Evolutionary conservation across 2,329 filamentous ascomycete species (phyloP), one percentile per base, ranked within the genome.

Genomic region (Coniochaeta prunicola): DNA sequence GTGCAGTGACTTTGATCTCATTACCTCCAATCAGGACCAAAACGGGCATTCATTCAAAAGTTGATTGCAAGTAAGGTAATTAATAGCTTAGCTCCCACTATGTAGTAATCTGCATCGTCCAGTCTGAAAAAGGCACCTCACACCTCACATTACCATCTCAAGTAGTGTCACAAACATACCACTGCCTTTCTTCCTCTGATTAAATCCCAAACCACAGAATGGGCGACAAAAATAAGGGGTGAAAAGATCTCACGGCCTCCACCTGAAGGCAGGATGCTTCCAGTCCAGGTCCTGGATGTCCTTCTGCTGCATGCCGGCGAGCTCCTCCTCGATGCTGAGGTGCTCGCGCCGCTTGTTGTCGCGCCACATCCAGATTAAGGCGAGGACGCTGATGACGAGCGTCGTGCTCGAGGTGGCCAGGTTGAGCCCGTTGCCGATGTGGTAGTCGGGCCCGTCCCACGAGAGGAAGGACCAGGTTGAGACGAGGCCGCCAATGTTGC

Each of bases 341-440:
- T 64, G 66, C 21, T 81, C 81, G 19, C 87, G 77, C 64, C 74
- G 76, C 65, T 71, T 75, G 66, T 91, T 91, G 64, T 88, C 83
- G 67, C 68, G 71, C 57, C 74, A 76, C 78, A 89, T 88, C 82
- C 84, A 91, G 1, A 80, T 63, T 62, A 83, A 73, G 36, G 87
- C 68, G 0, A 65, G 56, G 0, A 79, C 76, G 5, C 76, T 75
- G 3, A 80, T 58, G 1, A 90, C 58, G 13, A 89, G 67, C 1
- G 83, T 83, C 1, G 74, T 73, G n/a, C 76, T 77, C n/a, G 77
- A 77, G 0, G 83, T 85, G 0, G 82, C 88, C 48, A 90, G 66
- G 67, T 91, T 91, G 19, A 90, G 67, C 0, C 87, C 87, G 67
- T 90, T 91, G 0, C 88, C 88, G 60, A 89, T 89, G 28, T 74